These are phyloP conservation scores for Termitomyces sp. DNA, from an alignment of 768 basidiomycete genomes.

Conservation along the genomic window DNA sequence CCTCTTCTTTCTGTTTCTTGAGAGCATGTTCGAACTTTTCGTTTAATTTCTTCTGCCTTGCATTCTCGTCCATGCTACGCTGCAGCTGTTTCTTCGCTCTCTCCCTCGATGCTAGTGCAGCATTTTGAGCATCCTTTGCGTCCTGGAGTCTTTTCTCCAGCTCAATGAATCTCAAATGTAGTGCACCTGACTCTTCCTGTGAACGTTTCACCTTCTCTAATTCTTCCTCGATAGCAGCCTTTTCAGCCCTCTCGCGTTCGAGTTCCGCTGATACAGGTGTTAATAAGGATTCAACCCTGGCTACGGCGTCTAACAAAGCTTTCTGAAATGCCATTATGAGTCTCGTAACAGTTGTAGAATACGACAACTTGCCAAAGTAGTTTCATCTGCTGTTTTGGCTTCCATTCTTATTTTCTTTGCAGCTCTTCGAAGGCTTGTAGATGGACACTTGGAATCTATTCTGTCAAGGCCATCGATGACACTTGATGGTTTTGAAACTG, in stretches of 20 bases:
- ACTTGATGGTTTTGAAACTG: not conserved
- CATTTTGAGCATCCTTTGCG: not conserved
- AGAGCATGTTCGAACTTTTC: conserved; percentile 3
- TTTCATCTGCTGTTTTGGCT: not conserved
- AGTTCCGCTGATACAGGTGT: not conserved
- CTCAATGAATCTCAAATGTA: not conserved
- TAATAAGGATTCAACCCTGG: not conserved
- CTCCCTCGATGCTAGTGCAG: not conserved
- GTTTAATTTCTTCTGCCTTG: not conserved
- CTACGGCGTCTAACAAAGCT: conserved; percentile 2
- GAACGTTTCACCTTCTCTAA: not conserved
- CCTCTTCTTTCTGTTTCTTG: conserved; percentile 7
- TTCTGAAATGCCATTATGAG: not conserved
- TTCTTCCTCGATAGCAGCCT: not conserved
- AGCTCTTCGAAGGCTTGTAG: conserved; percentile 9
- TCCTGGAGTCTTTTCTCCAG: not conserved
- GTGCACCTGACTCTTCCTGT: not conserved
- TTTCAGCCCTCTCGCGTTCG: conserved; percentile 5
- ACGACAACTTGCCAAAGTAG: not conserved
- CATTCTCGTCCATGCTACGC: not conserved
- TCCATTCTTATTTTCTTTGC: conserved; percentile 4
- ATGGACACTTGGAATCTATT: not conserved
- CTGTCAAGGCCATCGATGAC: conserved; percentile 2
- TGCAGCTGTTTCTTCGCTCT: not conserved
- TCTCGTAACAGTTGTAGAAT: not conserved